phyloP scores from a whole-genome alignment of 176 grass and related monocot genomes.

The maize (Zea mays) region DNA sequence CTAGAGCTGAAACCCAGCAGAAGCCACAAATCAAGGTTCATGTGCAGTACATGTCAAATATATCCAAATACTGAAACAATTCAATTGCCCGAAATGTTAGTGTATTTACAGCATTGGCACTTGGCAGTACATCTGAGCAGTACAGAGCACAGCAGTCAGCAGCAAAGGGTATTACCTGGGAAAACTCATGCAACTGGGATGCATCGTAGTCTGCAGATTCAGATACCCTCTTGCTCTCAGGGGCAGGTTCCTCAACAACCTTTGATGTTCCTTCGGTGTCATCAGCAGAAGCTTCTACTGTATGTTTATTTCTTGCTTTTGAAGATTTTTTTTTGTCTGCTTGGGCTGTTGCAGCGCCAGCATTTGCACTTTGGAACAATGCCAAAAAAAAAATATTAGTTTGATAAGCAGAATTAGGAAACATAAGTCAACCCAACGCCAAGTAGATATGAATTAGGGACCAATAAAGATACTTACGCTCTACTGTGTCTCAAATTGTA shows the following conservation, averaged over 20 bases:
- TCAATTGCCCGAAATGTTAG: background rate
- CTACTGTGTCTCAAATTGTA: slow-evolving; percentile 65
- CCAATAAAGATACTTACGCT: too few relatives aligned
- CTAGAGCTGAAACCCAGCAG: too few relatives aligned
- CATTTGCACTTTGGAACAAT: slow-evolving; percentile 45
- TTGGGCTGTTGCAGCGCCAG: background rate
- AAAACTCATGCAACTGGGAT: slow-evolving; percentile 60
- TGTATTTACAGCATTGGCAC: background rate
- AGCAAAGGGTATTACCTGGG: slow-evolving; percentile 35
- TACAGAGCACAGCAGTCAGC: background rate
- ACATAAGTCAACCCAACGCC: background rate
- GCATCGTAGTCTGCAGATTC: slow-evolving; percentile 40
- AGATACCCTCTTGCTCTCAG: slow-evolving; percentile 36
- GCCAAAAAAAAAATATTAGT: slow-evolving; percentile 25
- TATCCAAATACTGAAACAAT: background rate
- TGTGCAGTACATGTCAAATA: background rate
- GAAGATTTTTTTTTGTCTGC: slow-evolving; percentile 46
- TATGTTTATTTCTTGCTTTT: slow-evolving; percentile 46
- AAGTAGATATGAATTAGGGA: too few relatives aligned
- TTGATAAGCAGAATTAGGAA: background rate
- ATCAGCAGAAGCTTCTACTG: slow-evolving; percentile 30
- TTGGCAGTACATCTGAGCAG: background rate
- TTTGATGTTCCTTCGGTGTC: slow-evolving; percentile 80
- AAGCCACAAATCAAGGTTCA: too few relatives aligned
- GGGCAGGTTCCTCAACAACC: slow-evolving; percentile 37